Evolutionary conservation across 805 yeast genomes (phyloP).

Genomic region (Tetrapisispora taiwanensis): DNA sequence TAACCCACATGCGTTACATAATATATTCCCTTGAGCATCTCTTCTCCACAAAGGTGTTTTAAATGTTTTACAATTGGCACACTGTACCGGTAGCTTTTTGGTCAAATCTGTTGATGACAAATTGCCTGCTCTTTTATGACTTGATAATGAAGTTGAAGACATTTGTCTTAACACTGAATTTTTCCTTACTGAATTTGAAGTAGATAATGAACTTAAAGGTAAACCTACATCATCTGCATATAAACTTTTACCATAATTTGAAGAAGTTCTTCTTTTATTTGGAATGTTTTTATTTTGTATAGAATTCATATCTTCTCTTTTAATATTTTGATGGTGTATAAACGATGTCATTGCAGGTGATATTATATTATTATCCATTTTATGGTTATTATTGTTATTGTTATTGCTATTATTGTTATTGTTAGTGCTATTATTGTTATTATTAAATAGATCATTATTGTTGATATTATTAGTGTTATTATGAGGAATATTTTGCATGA

Average conservation of each 20-base stretch:
- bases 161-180: slow-evolving; percentile 20
- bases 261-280: slow-evolving; percentile 9
- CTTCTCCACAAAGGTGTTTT: slow-evolving; percentile 95
- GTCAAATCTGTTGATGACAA: slow-evolving; percentile 1
- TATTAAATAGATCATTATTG: slow-evolving; percentile 1
- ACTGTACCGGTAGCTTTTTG: slow-evolving; percentile 34
- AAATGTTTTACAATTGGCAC: slow-evolving; percentile 84
- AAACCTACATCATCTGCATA: slow-evolving; percentile 15
- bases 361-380: neutral
- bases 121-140: slow-evolving; percentile 16
- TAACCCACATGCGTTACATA: slow-evolving; percentile 94
- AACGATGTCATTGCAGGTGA: slow-evolving; percentile 3
- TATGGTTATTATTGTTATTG: neutral
- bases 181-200: slow-evolving; percentile 22
- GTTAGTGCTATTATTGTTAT: neutral
- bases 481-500: slow-evolving; percentile 3
- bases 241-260: slow-evolving; percentile 7
- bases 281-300: slow-evolving; percentile 3
- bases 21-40: slow-evolving; percentile 81
- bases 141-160: slow-evolving; percentile 22
- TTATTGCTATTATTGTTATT: slow-evolving; percentile 1
- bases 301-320: neutral
- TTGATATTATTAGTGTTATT: neutral
- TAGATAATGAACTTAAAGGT: slow-evolving; percentile 9
- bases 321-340: neutral